phyloP scores from a whole-genome alignment of 2,329 filamentous ascomycete genomes.

The Monosporascus sp. region DNA sequence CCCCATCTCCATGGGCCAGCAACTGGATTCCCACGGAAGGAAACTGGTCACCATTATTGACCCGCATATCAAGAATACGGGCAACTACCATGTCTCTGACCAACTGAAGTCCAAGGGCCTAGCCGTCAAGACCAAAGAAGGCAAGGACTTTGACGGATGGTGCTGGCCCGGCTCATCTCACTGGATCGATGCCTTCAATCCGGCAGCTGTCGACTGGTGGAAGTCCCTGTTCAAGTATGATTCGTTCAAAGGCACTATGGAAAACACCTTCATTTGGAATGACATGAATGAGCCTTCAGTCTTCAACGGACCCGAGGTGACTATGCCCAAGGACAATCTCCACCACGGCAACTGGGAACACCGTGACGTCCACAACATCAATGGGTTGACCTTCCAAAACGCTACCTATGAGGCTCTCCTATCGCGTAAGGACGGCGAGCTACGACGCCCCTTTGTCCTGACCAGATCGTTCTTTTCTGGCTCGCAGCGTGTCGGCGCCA shows the following conservation, averaged over 20 bases:
- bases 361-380: slow-evolving; percentile 91
- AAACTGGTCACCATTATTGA: slow-evolving; percentile 95
- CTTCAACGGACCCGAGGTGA: slow-evolving; percentile 96
- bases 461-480: slow-evolving; percentile 91
- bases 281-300: slow-evolving; percentile 99
- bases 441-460: slow-evolving; percentile 82
- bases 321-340: slow-evolving; percentile 97
- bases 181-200: slow-evolving; percentile 96
- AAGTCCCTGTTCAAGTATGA: slow-evolving; percentile 80
- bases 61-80: slow-evolving; percentile 93
- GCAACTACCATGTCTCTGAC: slow-evolving; percentile 68
- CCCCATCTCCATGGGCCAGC: slow-evolving; percentile 80
- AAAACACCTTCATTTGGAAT: slow-evolving; percentile 95
- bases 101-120: slow-evolving; percentile 80
- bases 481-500: slow-evolving; percentile 82
- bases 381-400: slow-evolving; percentile 92
- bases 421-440: slow-evolving; percentile 79
- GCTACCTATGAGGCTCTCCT: slow-evolving; percentile 83
- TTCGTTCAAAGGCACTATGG: slow-evolving; percentile 75
- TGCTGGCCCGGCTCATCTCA: slow-evolving; percentile 97
- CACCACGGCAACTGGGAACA: slow-evolving; percentile 93
- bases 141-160: slow-evolving; percentile 88
- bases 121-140: slow-evolving; percentile 85
- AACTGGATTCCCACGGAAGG: slow-evolving; percentile 76
- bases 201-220: slow-evolving; percentile 91